A percentile compares a stretch with the other conserved stretches of the same genome.
Evolutionary conservation across 106 monocot genomes (phyloP).

Genomic region (Hemerocallis citrina): DNA sequence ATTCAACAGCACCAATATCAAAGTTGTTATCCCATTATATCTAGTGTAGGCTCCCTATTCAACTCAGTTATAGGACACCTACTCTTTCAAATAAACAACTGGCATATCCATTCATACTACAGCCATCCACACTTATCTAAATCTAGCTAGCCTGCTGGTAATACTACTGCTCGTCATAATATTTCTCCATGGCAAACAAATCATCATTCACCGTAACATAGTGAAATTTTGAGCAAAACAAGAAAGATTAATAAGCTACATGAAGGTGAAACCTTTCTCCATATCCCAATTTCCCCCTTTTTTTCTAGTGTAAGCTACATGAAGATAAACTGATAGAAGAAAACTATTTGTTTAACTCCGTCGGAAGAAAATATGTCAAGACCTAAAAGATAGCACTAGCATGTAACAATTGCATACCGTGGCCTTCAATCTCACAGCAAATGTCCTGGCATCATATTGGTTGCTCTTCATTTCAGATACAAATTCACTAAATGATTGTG

Average conservation of each 20-base stretch:
- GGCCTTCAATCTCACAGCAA: conserved; percentile 68
- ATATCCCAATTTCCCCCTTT: no score
- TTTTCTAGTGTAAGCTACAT: neutral
- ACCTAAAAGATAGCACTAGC: neutral
- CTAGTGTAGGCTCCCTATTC: no score
- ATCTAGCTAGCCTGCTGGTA: no score
- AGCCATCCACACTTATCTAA: no score
- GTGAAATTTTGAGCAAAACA: neutral
- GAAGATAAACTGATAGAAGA: neutral
- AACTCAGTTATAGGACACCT: no score
- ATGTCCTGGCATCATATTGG: conserved; percentile 69
- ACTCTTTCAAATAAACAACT: no score
- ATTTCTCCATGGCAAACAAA: no score
- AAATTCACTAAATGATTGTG: conserved; percentile 66
- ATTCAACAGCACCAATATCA: no score
- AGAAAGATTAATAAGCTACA: neutral
- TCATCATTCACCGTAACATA: neutral
- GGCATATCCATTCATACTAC: no score
- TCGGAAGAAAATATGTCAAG: neutral
- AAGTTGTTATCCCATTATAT: no score
- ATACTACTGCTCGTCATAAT: no score
- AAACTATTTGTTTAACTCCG: neutral
- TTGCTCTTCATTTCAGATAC: conserved; percentile 63
- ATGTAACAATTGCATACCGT: conserved; percentile 33
- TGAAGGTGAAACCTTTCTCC: no score